phyloP scores from a whole-genome alignment of 805 yeast species.

The Wickerhamiella spandovensis region DNA sequence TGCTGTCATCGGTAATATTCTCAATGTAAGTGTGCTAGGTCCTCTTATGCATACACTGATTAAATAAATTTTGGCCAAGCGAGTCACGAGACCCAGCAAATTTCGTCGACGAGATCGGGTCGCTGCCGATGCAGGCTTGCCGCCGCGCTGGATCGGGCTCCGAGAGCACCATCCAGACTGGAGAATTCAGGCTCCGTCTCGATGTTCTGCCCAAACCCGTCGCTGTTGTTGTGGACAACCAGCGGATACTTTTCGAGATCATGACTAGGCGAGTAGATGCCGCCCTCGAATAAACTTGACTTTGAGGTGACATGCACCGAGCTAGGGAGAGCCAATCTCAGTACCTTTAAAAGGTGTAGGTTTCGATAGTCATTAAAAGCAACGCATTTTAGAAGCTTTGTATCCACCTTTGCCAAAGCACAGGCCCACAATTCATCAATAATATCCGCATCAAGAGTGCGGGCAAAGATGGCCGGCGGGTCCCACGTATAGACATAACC shows the following conservation, averaged over 20 bases:
- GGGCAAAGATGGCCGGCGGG: conserved; percentile 16
- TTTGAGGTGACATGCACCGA: conserved; percentile 1
- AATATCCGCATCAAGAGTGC: conserved; percentile 4
- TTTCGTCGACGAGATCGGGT: conserved; percentile 1
- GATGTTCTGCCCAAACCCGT: conserved; percentile 16
- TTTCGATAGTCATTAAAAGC: conserved; percentile 16
- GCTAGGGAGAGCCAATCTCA: background rate
- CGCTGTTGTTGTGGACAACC: conserved; percentile 16
- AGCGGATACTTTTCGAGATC: background rate
- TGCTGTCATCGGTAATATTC: too few relatives aligned
- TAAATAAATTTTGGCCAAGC: background rate
- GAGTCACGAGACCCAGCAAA: background rate
- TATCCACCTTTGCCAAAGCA: conserved; percentile 6
- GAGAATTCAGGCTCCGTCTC: conserved; percentile 10
- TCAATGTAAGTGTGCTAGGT: too few relatives aligned
- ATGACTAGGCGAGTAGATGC: background rate
- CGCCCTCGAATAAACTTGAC: background rate
- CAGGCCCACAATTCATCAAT: conserved; percentile 12
- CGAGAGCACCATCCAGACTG: conserved; percentile 17
- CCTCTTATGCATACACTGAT: background rate
- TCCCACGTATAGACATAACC: conserved; percentile 16
- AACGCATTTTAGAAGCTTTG: conserved; percentile 1
- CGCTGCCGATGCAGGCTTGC: conserved; percentile 8
- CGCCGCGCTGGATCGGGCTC: conserved; percentile 12
- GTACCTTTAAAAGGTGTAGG: background rate